Evolutionary conservation across 1,284 basidiomycete species (phyloP), one percentile per base, ranked within the genome.

Genomic region (Lignosus rhinocerotis): DNA sequence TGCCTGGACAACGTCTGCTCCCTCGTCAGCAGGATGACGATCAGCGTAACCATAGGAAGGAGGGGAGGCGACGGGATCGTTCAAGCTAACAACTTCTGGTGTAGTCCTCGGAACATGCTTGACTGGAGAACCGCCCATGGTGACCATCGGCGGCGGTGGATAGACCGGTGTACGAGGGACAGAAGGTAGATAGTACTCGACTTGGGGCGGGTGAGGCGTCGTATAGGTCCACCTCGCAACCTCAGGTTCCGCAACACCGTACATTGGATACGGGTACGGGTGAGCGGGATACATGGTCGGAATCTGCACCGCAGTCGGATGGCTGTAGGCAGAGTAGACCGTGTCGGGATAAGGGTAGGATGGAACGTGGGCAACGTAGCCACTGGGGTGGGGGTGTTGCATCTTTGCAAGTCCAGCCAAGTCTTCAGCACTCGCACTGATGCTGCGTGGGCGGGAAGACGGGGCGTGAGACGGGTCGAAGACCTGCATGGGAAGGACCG

Each of bases 381-480:
- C 50, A 34, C 17, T 45, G n/a, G n/a, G n/a, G 34, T 39, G 31
- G 19, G 60, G 45, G 25, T 51, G 51, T 32, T 60, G 60, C 48
- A 56, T 56, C 38, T 46, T 51, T 33, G 52, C 48, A 9, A 56
- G 39, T 4, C 60, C 56, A 16, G 46, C 50, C 31, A 61, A 31
- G 33, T 58, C 58, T 21, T 68, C 64, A 19, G 62, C 60, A 25
- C 63, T 67, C 31, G 65, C 62, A 49, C 67, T 70, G 53, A 66
- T 60, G 45, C 65, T 67, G 44, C 67, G 56, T 21, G 66, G 65
- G 25, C 67, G 57, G 65, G 65, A 68, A 48, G 53, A 21, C 11
- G 52, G 25, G 31, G 68, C 53, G 67, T 60, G 57, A 67, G 64
- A 56, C 52, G 62, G 56, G 46, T 46, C 50, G 43, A 46, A 55